Conservation (phyloP, 306 rosid genomes). For the Vigna angularis region DNA sequence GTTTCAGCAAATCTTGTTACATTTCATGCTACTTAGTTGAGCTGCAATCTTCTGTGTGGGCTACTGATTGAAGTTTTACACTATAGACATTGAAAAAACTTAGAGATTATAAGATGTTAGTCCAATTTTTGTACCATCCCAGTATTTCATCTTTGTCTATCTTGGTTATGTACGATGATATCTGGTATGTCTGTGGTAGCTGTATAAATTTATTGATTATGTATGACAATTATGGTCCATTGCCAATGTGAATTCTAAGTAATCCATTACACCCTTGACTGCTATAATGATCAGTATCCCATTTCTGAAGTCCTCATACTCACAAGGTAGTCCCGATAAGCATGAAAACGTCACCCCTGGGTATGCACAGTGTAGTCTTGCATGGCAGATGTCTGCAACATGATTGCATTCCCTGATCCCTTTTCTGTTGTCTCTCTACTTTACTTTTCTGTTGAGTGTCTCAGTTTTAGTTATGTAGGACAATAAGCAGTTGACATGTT, state of each 20-base stretch:
- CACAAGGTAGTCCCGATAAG: neutral
- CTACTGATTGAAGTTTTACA: conserved; percentile 9
- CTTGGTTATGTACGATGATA: conserved; percentile 3
- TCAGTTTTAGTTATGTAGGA: too few species aligned
- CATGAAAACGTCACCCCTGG: conserved; percentile 9
- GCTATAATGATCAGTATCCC: conserved; percentile 19
- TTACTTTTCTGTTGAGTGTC: too few species aligned
- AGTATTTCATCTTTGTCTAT: conserved; percentile 4
- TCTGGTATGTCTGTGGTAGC: neutral
- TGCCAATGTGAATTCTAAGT: neutral
- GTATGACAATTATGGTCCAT: neutral
- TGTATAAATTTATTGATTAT: conserved; percentile 22
- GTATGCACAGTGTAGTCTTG: neutral
- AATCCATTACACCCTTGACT: neutral
- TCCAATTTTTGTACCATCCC: conserved; percentile 1
- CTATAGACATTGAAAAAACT: neutral
- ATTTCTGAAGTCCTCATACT: conserved; percentile 6
- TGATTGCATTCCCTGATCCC: conserved; percentile 12
- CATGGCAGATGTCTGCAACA: conserved; percentile 25
- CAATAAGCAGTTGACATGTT: too few species aligned
- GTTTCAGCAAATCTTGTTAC: neutral
- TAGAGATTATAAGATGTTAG: neutral
- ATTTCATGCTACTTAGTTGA: conserved; percentile 29
- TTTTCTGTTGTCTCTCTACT: neutral
- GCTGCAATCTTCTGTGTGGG: conserved; percentile 16